These are phyloP conservation scores for Solanum pennellii DNA, from an alignment of 257 asterid genomes.

Conservation along the genomic window DNA sequence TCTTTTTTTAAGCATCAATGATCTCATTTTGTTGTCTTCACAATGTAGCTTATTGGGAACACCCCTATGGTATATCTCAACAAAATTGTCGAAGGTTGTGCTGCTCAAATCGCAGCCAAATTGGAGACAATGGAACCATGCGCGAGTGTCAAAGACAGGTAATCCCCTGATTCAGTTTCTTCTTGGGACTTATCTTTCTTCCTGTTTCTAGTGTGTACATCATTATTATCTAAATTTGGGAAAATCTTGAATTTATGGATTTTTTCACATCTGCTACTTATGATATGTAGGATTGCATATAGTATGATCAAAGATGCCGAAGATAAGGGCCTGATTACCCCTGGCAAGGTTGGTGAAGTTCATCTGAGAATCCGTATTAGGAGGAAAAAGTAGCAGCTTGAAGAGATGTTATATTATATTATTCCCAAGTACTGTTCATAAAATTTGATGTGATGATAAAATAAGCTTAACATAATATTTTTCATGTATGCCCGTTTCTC, in stretches of 20 bases:
- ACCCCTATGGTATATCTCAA: slow-evolving; percentile 44
- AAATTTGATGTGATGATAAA: neutral
- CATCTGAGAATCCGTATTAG: neutral
- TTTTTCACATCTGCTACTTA: neutral
- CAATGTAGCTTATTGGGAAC: slow-evolving; percentile 22
- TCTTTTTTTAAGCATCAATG: neutral
- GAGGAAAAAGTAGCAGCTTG: neutral
- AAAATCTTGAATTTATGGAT: neutral
- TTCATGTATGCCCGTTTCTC: neutral
- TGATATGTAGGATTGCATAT: slow-evolving; percentile 24
- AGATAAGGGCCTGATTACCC: slow-evolving; percentile 35
- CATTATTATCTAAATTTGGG: neutral
- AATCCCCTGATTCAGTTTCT: neutral
- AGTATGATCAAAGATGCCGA: slow-evolving; percentile 48
- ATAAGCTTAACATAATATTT: neutral
- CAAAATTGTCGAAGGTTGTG: slow-evolving; percentile 31
- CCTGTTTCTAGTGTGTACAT: neutral
- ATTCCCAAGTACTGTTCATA: neutral
- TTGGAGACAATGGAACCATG: slow-evolving; percentile 38
- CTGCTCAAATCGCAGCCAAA: slow-evolving; percentile 32
- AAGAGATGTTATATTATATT: neutral
- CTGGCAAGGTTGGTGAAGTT: slow-evolving; percentile 28
- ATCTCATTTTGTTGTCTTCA: neutral
- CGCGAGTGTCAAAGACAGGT: slow-evolving; percentile 43
- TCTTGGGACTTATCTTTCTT: neutral